Evolutionary conservation across 2,329 filamentous ascomycete species (phyloP), one percentile per base, ranked within the genome.

Genomic region (Dothiorella sarmentorum): DNA sequence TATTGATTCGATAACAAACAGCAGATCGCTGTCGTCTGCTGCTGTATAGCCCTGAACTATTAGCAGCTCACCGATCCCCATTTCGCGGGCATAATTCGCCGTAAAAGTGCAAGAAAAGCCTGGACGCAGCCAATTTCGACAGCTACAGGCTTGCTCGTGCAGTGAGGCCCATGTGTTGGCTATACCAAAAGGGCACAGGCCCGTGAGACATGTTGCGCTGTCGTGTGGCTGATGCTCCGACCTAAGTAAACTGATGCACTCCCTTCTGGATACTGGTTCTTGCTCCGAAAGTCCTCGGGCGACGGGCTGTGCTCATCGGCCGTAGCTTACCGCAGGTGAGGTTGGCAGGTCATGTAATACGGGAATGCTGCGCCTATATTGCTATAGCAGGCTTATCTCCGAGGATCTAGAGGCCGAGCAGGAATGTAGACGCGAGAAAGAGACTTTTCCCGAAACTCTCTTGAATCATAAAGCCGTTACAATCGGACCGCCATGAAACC

Each of bases 321-420:
- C 47, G 47, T 52, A 52, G 47, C 47, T 52, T 31, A 52, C 31
- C 0, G 31, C 31, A 24, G 47, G 20, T 20, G 9, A 24, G 20
- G 15, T 6, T 9, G 47, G 31, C 47, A 52, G 38, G 47, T 52
- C 47, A 52, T 52, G 47, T 37, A 52, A 52, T 52, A 52, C 47
- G 47, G 47, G 38, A 52, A 31, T 31, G 47, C 47, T 49, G 20
- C 45, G n/a, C 37, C 29, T 51, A 38, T 52, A 52, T 37, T 52
- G 47, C 47, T 52, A 38, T 52, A 52, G 20, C 31, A 38, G 26
- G 13, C 2, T 52, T 52, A 52, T 38, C 47, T 52, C 47, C 47
- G 47, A 38, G 47, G 20, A 38, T 37, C 18, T 13, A 43, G 4
- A 3, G 17, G 40, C 40, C 40, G 40, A 43, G 22, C 11, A 26